Evolutionary conservation across 164 flowering plant genomes (phyloP), one percentile per base, ranked within the genome.

Genomic region (Brasenia schreberi): DNA sequence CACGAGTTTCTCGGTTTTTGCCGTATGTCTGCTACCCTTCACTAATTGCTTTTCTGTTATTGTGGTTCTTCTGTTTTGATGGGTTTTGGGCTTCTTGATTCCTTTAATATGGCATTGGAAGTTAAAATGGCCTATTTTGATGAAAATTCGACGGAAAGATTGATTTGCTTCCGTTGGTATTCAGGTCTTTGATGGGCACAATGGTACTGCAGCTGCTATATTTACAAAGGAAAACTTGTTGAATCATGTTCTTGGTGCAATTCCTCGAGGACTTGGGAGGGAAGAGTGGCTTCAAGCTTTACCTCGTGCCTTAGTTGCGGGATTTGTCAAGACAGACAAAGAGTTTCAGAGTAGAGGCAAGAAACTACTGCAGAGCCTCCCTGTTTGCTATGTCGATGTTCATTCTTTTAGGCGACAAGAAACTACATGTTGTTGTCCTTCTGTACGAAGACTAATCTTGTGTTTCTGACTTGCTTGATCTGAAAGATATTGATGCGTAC

Each of bases 151-250:
- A 49, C 0, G 56, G 56, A 49, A 49, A 49, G 56, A 49, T 14
- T 49, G 56, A 49, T 49, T 9, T 49, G 10, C 39, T 9, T 49
- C 56, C 4, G 56, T 49, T 49, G 56, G 14, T 60, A 68, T 66
- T 75, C 79, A 91, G 97, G 76, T 91, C 49, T 91, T 91, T 71
- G 97, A 91, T 77, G 97, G 97, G 68, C 97, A 91, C 76, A 91
- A 91, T 68, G 97, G 97, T 45, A 85, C 76, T 73, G 90, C 93
- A 59, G 97, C 97, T 5, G 97, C 96, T 61, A 78, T 87, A 61
- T 91, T 62, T 72, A 78, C 96, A 0, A 81, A 77, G 75, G 97
- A 91, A 44, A 66, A 86, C 77, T 73, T 91, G 72, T 75, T 91
- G 65, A 85, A 70, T 66, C 87, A 91, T 75, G 86, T 91, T 6